Conservation (phyloP, 2,329 filamentous ascomycete genomes). For the Alternaria incomplexa region DNA sequence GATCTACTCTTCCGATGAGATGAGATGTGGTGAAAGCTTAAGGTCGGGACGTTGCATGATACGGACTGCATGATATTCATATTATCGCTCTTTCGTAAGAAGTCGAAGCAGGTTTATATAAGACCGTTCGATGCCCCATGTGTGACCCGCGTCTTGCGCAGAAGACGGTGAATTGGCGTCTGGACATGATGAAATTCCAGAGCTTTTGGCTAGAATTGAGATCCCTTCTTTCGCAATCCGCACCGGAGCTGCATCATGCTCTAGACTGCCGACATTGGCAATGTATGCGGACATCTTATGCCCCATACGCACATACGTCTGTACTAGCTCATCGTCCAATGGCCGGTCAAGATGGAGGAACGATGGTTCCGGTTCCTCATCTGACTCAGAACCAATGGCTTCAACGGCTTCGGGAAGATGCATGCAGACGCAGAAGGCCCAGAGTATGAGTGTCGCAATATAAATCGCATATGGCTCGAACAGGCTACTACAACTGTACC, state of each 20-base stretch:
- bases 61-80: neutral
- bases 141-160: neutral
- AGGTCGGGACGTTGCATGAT: neutral
- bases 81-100: neutral
- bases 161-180: neutral
- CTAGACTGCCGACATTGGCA: conserved; percentile 61
- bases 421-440: conserved; percentile 52
- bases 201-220: neutral
- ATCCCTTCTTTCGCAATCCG: conserved; percentile 15
- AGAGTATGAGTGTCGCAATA: conserved; percentile 55
- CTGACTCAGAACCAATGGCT: conserved; percentile 4
- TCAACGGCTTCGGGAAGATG: conserved; percentile 10
- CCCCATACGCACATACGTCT: conserved; percentile 57
- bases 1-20: neutral
- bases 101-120: neutral
- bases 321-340: conserved; percentile 61
- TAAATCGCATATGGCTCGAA: conserved; percentile 56
- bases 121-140: conserved; percentile 12
- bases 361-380: conserved; percentile 39
- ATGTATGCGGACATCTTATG: conserved; percentile 59
- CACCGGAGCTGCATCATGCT: conserved; percentile 16
- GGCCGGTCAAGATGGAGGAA: conserved; percentile 63
- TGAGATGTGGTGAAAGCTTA: neutral
- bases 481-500: conserved; percentile 56
- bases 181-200: neutral